Conservation (phyloP, 805 yeast species). For the Lachancea mirantina region DNA sequence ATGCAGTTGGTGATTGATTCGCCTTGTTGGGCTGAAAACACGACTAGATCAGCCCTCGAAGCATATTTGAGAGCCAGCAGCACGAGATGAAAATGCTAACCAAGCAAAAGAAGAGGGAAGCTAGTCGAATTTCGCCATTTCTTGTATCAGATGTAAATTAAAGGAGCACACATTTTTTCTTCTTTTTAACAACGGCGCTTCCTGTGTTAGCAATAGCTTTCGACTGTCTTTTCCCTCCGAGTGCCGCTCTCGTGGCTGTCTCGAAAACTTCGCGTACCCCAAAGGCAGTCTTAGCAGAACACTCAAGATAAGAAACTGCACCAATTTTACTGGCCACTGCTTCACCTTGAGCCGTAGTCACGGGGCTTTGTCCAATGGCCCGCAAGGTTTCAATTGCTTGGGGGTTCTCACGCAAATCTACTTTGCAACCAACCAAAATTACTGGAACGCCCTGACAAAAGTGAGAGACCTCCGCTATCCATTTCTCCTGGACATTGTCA, state of each 20-base stretch:
- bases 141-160: slow-evolving; percentile 35
- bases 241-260: slow-evolving; percentile 86
- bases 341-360: slow-evolving; percentile 74
- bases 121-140: no score
- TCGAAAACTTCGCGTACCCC: slow-evolving; percentile 92
- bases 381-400: slow-evolving; percentile 67
- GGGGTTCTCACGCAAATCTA: slow-evolving; percentile 79
- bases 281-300: slow-evolving; percentile 86
- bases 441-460: slow-evolving; percentile 94
- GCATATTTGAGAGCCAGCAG: no score
- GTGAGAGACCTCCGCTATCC: slow-evolving; percentile 90
- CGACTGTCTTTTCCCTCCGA: slow-evolving; percentile 45
- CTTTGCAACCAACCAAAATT: slow-evolving; percentile 86
- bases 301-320: slow-evolving; percentile 79
- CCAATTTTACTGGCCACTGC: slow-evolving; percentile 85
- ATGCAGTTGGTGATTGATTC: no score
- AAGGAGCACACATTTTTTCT: slow-evolving; percentile 67
- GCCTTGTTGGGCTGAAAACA: no score
- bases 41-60: no score
- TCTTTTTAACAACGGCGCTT: slow-evolving; percentile 42
- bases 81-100: no score
- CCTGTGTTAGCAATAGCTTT: slow-evolving; percentile 27
- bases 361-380: slow-evolving; percentile 74
- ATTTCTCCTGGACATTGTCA: slow-evolving; percentile 90
- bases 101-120: no score